A percentile compares a stretch with the other conserved stretches of the same genome.
Evolutionary conservation across 441 rosid genomes (phyloP).

Genomic region (Jatropha podagrica): DNA sequence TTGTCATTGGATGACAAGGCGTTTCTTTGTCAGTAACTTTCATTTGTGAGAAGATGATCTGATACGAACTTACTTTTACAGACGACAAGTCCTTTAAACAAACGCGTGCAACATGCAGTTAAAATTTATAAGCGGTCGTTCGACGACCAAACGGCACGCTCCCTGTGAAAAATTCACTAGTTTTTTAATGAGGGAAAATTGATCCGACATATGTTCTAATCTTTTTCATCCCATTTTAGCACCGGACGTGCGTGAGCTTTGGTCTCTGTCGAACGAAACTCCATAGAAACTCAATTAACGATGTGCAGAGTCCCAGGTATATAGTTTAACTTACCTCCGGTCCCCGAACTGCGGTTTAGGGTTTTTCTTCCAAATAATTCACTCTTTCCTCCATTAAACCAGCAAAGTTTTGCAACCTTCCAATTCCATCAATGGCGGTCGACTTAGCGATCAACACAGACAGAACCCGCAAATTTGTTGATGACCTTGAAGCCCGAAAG

Average conservation of each 20-base stretch:
- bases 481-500: conserved; percentile 42
- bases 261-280: not conserved
- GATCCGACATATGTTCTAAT: not conserved
- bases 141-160: too few species aligned
- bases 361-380: not conserved
- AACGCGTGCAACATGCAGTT: too few species aligned
- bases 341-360: conserved; percentile 2
- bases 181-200: not conserved
- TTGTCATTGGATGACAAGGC: too few species aligned
- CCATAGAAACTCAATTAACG: not conserved
- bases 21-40: too few species aligned
- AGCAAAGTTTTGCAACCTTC: not conserved
- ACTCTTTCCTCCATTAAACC: not conserved
- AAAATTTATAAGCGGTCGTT: too few species aligned
- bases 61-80: too few species aligned
- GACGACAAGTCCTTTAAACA: too few species aligned
- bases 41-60: too few species aligned
- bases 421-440: conserved; percentile 30
- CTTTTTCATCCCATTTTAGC: not conserved
- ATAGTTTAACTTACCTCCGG: not conserved
- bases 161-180: not conserved
- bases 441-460: conserved; percentile 32
- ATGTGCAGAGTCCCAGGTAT: not conserved
- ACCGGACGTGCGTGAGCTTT: not conserved
- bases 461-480: conserved; percentile 39